Conservation (phyloP, 1,139 yeast species). For the Trichomonascaceae sp. region DNA sequence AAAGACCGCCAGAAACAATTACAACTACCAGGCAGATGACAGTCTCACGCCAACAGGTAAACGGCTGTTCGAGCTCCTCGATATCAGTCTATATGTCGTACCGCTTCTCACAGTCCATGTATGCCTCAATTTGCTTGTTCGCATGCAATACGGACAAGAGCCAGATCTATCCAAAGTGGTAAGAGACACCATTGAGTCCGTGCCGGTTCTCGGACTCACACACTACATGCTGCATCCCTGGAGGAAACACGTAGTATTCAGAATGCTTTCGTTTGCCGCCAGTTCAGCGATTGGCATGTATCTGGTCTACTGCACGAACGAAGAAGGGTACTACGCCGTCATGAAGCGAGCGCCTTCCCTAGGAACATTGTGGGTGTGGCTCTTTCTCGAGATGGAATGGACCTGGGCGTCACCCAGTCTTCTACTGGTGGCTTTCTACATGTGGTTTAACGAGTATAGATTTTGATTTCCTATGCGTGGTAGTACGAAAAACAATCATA, state of each 20-base stretch:
- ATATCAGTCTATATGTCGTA: slow-evolving; percentile 20
- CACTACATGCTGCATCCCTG: slow-evolving; percentile 19
- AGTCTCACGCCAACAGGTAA: slow-evolving; percentile 16
- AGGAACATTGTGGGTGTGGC: slow-evolving; percentile 31
- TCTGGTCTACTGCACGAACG: slow-evolving; percentile 23
- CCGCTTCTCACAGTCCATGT: slow-evolving; percentile 24
- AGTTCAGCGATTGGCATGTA: slow-evolving; percentile 23
- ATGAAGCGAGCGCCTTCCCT: slow-evolving; percentile 30
- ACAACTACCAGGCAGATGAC: slow-evolving; percentile 10
- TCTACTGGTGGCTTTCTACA: slow-evolving; percentile 20
- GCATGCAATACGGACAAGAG: slow-evolving; percentile 22
- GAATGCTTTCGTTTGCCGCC: slow-evolving; percentile 14
- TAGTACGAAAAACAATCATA: too few relatives aligned
- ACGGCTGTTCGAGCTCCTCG: slow-evolving; percentile 19
- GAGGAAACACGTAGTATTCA: slow-evolving; percentile 12
- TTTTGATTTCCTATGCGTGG: slow-evolving; percentile 2
- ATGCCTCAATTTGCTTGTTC: slow-evolving; percentile 23
- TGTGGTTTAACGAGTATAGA: slow-evolving; percentile 18
- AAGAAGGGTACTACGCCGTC: slow-evolving; percentile 27
- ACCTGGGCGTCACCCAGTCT: slow-evolving; percentile 22
- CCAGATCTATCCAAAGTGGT: slow-evolving; percentile 12
- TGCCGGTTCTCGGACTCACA: slow-evolving; percentile 19
- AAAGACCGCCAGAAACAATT: slow-evolving; percentile 2
- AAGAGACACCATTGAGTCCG: slow-evolving; percentile 14
- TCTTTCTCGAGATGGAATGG: slow-evolving; percentile 29